Percentiles rank a stretch among this genome's conserved stretches.
phyloP scores from a whole-genome alignment of 352 stramenopile species.

The Globisporangium uncinulatum region DNA sequence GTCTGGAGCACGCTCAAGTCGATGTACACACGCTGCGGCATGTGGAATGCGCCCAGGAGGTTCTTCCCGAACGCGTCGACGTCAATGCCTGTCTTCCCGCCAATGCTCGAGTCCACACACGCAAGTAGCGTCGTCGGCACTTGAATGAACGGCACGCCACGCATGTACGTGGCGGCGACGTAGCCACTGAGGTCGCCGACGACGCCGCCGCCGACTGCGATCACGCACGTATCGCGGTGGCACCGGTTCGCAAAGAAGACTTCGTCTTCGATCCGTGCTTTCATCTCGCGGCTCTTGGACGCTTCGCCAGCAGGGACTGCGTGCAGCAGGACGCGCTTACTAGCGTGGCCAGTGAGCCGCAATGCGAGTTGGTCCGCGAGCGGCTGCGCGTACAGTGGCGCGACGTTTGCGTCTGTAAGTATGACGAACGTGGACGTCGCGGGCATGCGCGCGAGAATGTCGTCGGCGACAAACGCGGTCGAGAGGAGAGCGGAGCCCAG shows the following conservation, averaged over 20 bases:
- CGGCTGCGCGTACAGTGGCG: constrained; percentile 63
- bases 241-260: constrained; percentile 78
- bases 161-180: constrained; percentile 96
- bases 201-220: constrained; percentile 94
- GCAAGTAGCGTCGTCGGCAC: constrained; percentile 97
- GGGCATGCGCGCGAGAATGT: constrained; percentile 52
- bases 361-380: constrained; percentile 43
- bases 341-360: constrained; percentile 20
- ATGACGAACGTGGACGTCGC: constrained; percentile 74
- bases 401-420: constrained; percentile 74
- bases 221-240: constrained; percentile 76
- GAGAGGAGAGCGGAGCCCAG: constrained; percentile 61
- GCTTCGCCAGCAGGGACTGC: constrained; percentile 59
- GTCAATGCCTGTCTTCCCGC: constrained; percentile 98
- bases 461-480: constrained; percentile 52
- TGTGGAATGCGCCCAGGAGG: constrained; percentile 98
- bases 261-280: constrained; percentile 74
- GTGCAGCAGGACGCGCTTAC: constrained; percentile 60
- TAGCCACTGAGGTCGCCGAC: constrained; percentile 98
- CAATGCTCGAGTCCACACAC: constrained; percentile 98
- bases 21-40: constrained; percentile 96
- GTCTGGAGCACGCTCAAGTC: constrained; percentile 92
- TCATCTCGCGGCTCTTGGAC: constrained; percentile 76
- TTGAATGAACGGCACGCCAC: constrained; percentile 85
- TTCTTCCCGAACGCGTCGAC: constrained; percentile 94